A percentile compares a stretch with the other conserved stretches of the same genome.
Evolutionary conservation across 1,284 basidiomycete species (phyloP).

Genomic region (Puccinia brachypodii): DNA sequence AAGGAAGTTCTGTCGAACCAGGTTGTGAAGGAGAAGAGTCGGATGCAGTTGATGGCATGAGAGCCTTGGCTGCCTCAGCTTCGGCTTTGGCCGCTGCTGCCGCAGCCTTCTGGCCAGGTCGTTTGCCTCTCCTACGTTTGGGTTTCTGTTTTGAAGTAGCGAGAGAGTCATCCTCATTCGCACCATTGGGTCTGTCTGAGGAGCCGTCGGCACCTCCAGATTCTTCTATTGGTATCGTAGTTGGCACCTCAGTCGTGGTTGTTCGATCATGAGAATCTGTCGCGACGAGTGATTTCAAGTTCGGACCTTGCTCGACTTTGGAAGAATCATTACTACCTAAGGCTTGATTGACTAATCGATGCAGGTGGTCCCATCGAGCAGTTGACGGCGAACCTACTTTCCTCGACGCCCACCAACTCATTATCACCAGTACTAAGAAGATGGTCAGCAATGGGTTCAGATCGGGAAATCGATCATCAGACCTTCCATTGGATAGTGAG

Average conservation of each 20-base stretch:
- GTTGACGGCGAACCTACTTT: slow-evolving; percentile 22
- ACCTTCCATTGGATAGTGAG: slow-evolving; percentile 1
- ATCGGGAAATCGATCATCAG: slow-evolving; percentile 26
- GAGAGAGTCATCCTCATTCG: slow-evolving; percentile 54
- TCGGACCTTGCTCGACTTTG: not conserved
- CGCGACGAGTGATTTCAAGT: not conserved
- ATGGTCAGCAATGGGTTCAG: slow-evolving; percentile 33
- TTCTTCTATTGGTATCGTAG: slow-evolving; percentile 15
- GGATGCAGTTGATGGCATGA: not conserved
- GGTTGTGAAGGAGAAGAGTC: not conserved
- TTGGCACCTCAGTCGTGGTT: not conserved
- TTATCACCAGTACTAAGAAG: slow-evolving; percentile 28
- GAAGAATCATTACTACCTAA: not conserved
- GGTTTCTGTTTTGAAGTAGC: slow-evolving; percentile 63
- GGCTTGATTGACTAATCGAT: slow-evolving; percentile 24
- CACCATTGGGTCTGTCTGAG: slow-evolving; percentile 52
- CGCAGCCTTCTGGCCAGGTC: slow-evolving; percentile 61
- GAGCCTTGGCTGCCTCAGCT: slow-evolving; percentile 57
- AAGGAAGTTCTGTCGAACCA: not conserved
- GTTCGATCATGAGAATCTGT: slow-evolving; percentile 1
- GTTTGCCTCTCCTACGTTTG: slow-evolving; percentile 58
- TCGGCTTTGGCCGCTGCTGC: slow-evolving; percentile 60
- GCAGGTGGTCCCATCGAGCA: slow-evolving; percentile 33
- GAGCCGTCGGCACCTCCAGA: slow-evolving; percentile 43
- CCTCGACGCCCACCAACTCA: slow-evolving; percentile 42